Conservation (phyloP, 2,329 filamentous ascomycete genomes). For the Aspergillus calidoustus region DNA sequence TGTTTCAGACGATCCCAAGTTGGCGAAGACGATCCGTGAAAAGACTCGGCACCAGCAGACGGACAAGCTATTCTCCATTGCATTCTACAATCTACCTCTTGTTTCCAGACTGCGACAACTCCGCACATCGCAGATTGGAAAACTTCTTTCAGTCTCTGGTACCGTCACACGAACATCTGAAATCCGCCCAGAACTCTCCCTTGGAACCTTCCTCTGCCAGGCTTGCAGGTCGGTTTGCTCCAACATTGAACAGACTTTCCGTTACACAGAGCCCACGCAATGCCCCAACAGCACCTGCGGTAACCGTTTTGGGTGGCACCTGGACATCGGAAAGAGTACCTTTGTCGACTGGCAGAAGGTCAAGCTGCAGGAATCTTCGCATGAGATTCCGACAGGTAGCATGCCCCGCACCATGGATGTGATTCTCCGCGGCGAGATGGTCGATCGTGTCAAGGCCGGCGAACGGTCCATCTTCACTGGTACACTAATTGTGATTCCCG, state of each 20-base stretch:
- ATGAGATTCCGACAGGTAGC: slow-evolving; percentile 95
- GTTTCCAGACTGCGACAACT: slow-evolving; percentile 85
- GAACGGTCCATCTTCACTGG: slow-evolving; percentile 99
- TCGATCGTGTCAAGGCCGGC: slow-evolving; percentile 94
- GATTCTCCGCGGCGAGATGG: slow-evolving; percentile 94
- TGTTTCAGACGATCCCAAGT: slow-evolving; percentile 63
- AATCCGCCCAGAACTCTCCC: slow-evolving; percentile 88
- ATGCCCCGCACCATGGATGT: slow-evolving; percentile 99
- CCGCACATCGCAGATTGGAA: slow-evolving; percentile 87
- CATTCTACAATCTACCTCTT: slow-evolving; percentile 90
- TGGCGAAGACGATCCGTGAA: slow-evolving; percentile 59
- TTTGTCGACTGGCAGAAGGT: slow-evolving; percentile 99
- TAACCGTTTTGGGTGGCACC: slow-evolving; percentile 89
- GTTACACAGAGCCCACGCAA: slow-evolving; percentile 94
- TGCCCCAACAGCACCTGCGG: slow-evolving; percentile 87
- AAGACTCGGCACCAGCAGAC: slow-evolving; percentile 92
- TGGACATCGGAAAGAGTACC: slow-evolving; percentile 96
- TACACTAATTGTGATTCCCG: slow-evolving; percentile 92
- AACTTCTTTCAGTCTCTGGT: slow-evolving; percentile 91
- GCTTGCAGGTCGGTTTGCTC: slow-evolving; percentile 81
- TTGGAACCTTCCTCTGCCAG: slow-evolving; percentile 92
- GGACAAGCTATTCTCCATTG: slow-evolving; percentile 91
- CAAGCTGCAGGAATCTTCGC: slow-evolving; percentile 96
- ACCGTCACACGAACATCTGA: slow-evolving; percentile 97
- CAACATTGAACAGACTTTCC: slow-evolving; percentile 95